Conservation (phyloP, 306 rosid species). For the Sophora flavescens region DNA sequence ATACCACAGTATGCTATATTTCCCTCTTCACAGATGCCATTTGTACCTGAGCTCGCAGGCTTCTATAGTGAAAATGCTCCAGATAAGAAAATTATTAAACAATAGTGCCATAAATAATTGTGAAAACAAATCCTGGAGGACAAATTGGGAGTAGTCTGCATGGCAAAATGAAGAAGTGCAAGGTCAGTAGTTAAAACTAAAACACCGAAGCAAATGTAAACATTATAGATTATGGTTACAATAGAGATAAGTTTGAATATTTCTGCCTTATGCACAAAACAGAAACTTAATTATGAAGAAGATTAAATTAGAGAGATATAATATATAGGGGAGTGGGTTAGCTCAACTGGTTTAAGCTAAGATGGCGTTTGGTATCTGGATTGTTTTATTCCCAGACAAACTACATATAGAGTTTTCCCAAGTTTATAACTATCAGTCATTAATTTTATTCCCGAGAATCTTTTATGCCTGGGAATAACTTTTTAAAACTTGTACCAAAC, state of each 20-base stretch:
- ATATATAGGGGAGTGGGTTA: too few species aligned
- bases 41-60: slow-evolving; percentile 29
- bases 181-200: slow-evolving; percentile 25
- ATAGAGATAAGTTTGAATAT: slow-evolving; percentile 6
- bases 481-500: too few species aligned
- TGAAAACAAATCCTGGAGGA: slow-evolving; percentile 21
- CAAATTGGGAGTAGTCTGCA: slow-evolving; percentile 41
- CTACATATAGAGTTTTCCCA: too few species aligned
- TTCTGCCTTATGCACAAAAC: slow-evolving; percentile 13
- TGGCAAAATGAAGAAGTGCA: slow-evolving; percentile 44
- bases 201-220: slow-evolving; percentile 24
- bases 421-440: too few species aligned
- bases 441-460: too few species aligned
- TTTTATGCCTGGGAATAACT: too few species aligned
- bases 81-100: slow-evolving; percentile 13
- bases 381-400: too few species aligned
- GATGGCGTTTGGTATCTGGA: too few species aligned
- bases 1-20: slow-evolving; percentile 9
- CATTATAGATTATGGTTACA: neutral
- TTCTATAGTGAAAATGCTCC: slow-evolving; percentile 40
- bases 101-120: slow-evolving; percentile 31
- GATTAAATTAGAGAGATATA: neutral
- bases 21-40: slow-evolving; percentile 36
- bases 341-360: too few species aligned
- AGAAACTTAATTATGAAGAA: slow-evolving; percentile 36